Base-by-base conservation (phyloP, 2,329 filamentous ascomycete genomes). In the Penicillium fuscoglaucum region DNA sequence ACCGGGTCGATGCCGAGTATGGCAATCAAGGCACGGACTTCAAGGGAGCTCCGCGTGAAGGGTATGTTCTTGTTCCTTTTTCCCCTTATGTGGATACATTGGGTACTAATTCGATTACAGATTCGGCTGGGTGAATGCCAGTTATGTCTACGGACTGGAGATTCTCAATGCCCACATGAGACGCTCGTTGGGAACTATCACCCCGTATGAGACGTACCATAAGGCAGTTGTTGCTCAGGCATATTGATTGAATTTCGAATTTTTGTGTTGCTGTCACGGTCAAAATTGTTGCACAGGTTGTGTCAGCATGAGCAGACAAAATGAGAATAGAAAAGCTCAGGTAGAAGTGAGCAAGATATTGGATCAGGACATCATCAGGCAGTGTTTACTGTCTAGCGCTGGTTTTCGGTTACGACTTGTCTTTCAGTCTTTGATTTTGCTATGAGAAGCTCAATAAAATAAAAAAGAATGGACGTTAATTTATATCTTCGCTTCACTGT, bases 111-210 rank as follows among this genome's bases (percentile, higher is more conserved):
- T 54, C 48, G 24, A 44, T 51, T 57, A 50, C 70, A 96, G 93
- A 58, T 99, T 99, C 72, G 95, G 93, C 52, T 99, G 95, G 95
- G 95, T 98, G 70, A 99, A 99, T 73, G 93, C 95, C 69, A 97
- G 93, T 73, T 99, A 96, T 74, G 90, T 98, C 57, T 96, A 96
- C 71, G 95, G 93, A 41, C 82, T 98, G 60, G 88, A 93, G 65
- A 90, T 97, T 66, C 83, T 96, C 60, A 93, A 90, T 68, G 89
- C 90, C 33, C 91, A 96, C 76, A 93, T 95, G 86, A 87, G 88
- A 73, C 89, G 93, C 68, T 91, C 93, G 0, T 82, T 99, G 40
- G 93, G 93, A 57, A 90, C 92, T 7, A 82, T 96, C 66, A 97
- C 93, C 4, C 88, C 90, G 2, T 98, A 90, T 74, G 89, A 95